These are phyloP conservation scores for Fragaria iinumae DNA, from an alignment of 306 rosid species.

Conservation along the genomic window DNA sequence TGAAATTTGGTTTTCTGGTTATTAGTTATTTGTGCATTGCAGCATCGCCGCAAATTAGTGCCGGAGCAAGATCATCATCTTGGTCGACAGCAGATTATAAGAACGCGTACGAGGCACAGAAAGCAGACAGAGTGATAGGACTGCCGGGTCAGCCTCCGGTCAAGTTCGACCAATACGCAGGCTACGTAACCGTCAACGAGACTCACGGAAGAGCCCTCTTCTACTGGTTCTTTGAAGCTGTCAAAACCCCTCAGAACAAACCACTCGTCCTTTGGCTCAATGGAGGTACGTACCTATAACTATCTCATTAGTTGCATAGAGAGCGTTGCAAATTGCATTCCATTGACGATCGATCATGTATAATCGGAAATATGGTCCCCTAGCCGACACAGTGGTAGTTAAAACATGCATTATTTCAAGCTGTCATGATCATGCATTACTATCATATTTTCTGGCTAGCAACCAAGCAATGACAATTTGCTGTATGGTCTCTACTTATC, in stretches of 20 bases:
- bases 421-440: slow-evolving; percentile 3
- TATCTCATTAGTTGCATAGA: not conserved
- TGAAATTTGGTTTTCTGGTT: not conserved
- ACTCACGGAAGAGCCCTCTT: slow-evolving; percentile 79
- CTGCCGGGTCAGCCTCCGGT: slow-evolving; percentile 74
- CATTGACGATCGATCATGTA: not conserved
- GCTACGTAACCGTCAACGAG: slow-evolving; percentile 66
- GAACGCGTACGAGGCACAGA: slow-evolving; percentile 24
- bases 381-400: not conserved
- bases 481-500: not conserved
- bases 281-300: slow-evolving; percentile 64
- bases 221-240: slow-evolving; percentile 81
- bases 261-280: slow-evolving; percentile 85
- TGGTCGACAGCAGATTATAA: not conserved
- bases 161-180: slow-evolving; percentile 70
- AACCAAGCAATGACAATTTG: not conserved
- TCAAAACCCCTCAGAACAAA: slow-evolving; percentile 34
- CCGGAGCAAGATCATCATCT: too few relatives aligned
- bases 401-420: not conserved
- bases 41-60: not conserved
- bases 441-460: not conserved
- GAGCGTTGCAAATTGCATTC: not conserved
- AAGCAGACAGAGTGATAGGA: slow-evolving; percentile 48
- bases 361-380: not conserved
- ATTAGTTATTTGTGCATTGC: not conserved